These are phyloP conservation scores for Hirsutella rhossiliensis DNA, from an alignment of 2,329 filamentous ascomycete species.

Conservation along the genomic window DNA sequence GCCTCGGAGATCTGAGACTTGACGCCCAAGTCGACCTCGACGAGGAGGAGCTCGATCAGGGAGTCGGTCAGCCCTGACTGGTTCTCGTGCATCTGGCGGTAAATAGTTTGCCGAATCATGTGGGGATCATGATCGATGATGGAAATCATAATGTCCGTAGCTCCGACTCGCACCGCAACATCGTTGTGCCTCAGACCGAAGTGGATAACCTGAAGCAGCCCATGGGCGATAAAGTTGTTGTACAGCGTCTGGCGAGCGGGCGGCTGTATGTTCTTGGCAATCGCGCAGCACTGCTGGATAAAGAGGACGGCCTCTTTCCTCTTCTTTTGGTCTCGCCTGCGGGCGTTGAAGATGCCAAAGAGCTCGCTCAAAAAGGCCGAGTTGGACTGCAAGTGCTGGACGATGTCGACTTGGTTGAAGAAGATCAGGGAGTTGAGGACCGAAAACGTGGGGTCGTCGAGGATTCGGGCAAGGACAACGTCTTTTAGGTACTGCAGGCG, in stretches of 20 bases:
- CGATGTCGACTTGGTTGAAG: slow-evolving; percentile 97
- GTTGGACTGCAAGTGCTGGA: slow-evolving; percentile 85
- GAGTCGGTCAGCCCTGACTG: slow-evolving; percentile 80
- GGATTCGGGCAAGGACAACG: slow-evolving; percentile 89
- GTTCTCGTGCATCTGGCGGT: slow-evolving; percentile 82
- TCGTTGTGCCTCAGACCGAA: slow-evolving; percentile 81
- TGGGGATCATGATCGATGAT: slow-evolving; percentile 93
- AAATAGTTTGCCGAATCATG: slow-evolving; percentile 88
- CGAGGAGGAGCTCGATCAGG: slow-evolving; percentile 78
- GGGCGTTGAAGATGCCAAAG: slow-evolving; percentile 69
- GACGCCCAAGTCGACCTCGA: slow-evolving; percentile 86
- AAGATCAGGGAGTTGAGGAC: slow-evolving; percentile 97
- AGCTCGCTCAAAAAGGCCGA: slow-evolving; percentile 67
- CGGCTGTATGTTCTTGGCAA: slow-evolving; percentile 88
- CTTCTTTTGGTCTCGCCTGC: slow-evolving; percentile 51
- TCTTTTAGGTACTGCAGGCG: slow-evolving; percentile 94
- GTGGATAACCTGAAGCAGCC: slow-evolving; percentile 79
- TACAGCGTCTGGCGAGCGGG: slow-evolving; percentile 72
- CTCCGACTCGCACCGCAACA: slow-evolving; percentile 76
- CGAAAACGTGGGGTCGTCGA: slow-evolving; percentile 95
- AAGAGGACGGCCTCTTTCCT: slow-evolving; percentile 94
- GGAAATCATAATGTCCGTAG: slow-evolving; percentile 84
- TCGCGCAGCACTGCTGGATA: slow-evolving; percentile 89
- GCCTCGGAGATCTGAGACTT: slow-evolving; percentile 94
- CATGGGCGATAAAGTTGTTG: slow-evolving; percentile 79